phyloP scores from a whole-genome alignment of 129 eudicot genomes.

The Arctium lappa region DNA sequence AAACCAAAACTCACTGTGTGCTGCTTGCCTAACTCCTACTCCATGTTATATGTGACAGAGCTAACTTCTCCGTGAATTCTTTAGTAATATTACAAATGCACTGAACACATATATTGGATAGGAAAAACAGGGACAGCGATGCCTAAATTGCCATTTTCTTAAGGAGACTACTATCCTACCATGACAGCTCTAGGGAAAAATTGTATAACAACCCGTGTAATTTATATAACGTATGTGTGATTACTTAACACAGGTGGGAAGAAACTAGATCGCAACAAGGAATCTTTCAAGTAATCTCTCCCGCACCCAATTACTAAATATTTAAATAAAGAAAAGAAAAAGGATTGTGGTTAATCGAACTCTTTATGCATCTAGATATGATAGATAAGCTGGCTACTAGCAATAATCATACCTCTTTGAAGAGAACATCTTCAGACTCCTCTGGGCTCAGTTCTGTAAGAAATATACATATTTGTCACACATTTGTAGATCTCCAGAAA shows the following conservation, averaged over 20 bases:
- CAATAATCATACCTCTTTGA: conserved; percentile 73
- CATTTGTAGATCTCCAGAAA: conserved; percentile 5
- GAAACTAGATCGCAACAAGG: background rate
- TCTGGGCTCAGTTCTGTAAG: conserved; percentile 89
- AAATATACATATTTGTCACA: conserved; percentile 19
- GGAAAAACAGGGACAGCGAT: background rate
- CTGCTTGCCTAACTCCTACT: conserved; percentile 1
- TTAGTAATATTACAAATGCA: background rate
- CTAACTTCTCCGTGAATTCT: background rate
- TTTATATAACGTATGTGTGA: background rate
- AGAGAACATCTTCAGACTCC: conserved; percentile 99
- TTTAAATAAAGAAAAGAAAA: background rate
- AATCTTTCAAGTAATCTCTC: background rate
- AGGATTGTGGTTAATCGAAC: background rate
- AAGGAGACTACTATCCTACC: background rate
- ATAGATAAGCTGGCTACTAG: background rate
- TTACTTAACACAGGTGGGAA: background rate
- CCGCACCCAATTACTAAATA: background rate
- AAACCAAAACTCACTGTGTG: background rate
- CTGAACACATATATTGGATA: background rate
- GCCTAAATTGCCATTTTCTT: background rate
- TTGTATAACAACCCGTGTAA: background rate
- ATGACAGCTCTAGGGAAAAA: background rate
- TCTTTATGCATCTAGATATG: background rate
- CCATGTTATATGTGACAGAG: background rate